A percentile compares a stretch with the other conserved stretches of the same genome.
These are phyloP conservation scores for Schizothecium vesticola DNA, from an alignment of 495 filamentous ascomycete species.

Conservation along the genomic window DNA sequence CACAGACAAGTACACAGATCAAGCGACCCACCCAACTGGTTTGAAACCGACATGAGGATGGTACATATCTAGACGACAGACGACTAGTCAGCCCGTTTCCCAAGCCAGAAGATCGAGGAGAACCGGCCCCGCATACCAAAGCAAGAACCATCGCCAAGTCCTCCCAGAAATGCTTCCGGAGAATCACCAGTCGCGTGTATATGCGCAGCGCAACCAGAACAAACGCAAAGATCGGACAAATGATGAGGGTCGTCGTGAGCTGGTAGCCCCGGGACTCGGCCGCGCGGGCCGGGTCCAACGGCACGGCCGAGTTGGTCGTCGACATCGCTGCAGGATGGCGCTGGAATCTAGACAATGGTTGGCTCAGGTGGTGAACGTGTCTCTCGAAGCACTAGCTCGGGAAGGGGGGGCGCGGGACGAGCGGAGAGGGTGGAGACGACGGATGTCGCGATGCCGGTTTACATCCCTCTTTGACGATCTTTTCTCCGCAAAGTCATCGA, in stretches of 20 bases:
- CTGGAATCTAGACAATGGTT: neutral
- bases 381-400: neutral
- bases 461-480: neutral
- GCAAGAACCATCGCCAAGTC: conserved; percentile 5
- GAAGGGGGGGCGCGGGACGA: neutral
- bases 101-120: neutral
- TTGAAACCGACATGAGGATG: neutral
- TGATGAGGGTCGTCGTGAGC: conserved; percentile 1
- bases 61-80: neutral
- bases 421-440: neutral
- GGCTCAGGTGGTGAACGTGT: neutral
- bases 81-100: neutral
- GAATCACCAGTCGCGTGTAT: conserved; percentile 5
- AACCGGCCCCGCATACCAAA: neutral
- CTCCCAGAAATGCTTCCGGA: conserved; percentile 7
- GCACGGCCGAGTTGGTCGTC: neutral
- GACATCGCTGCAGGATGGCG: neutral
- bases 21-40: neutral
- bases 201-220: conserved; percentile 1
- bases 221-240: conserved; percentile 7
- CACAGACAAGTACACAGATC: neutral
- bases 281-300: neutral
- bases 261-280: neutral
- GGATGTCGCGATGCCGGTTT: neutral
- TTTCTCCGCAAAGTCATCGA: neutral